phyloP scores from a whole-genome alignment of 352 stramenopile species.

The Globisporangium cystogenes region DNA sequence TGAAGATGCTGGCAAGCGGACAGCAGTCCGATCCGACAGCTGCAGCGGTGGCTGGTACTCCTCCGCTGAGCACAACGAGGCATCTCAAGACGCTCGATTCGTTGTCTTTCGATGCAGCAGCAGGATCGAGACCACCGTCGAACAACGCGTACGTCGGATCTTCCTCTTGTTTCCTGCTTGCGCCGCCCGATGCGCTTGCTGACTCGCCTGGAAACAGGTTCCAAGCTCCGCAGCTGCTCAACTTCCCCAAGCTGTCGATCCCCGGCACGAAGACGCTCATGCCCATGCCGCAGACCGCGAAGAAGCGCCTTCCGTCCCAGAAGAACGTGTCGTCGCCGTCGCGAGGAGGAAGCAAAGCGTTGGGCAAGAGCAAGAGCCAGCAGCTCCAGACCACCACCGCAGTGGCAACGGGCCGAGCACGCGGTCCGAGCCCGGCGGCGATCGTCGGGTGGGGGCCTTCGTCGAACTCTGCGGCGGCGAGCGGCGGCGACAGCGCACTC shows the following conservation, averaged over 20 bases:
- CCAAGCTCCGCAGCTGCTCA: constrained; percentile 19
- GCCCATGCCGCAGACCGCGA: constrained; percentile 1
- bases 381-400: neutral
- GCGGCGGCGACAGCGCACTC: constrained; percentile 5
- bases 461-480: neutral
- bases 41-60: neutral
- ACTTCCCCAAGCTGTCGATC: constrained; percentile 53
- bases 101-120: neutral
- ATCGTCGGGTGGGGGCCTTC: neutral
- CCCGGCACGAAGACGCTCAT: constrained; percentile 32
- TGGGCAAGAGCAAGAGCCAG: constrained; percentile 13
- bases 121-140: neutral
- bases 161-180: neutral
- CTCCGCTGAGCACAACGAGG: neutral
- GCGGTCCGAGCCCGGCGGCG: neutral
- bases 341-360: neutral
- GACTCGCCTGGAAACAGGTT: neutral
- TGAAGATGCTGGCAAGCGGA: constrained; percentile 45
- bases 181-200: neutral
- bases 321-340: neutral
- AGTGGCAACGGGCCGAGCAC: neutral
- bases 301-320: constrained; percentile 3
- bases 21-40: constrained; percentile 8
- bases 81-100: constrained; percentile 4
- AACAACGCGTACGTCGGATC: constrained; percentile 3